Percentiles rank a stretch among this genome's conserved stretches.
These are phyloP conservation scores for Raphanus sativus DNA, from an alignment of 345 rosid species.

Conservation along the genomic window DNA sequence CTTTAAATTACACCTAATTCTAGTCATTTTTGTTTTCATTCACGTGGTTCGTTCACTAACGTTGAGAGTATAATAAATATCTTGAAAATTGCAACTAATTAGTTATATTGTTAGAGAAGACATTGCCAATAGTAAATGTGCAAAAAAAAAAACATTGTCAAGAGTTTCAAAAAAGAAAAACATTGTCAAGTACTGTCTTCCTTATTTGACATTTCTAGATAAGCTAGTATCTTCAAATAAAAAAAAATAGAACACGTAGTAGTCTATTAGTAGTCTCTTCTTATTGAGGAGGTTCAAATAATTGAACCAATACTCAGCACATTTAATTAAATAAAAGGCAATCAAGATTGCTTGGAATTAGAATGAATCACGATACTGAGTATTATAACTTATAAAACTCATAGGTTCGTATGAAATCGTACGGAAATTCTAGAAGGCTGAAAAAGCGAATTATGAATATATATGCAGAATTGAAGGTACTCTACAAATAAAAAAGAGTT, in stretches of 20 bases:
- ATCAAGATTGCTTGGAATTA: neutral
- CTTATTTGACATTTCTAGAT: neutral
- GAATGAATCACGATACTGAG: neutral
- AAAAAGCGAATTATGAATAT: constrained; percentile 9
- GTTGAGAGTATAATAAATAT: constrained; percentile 24
- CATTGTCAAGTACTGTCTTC: neutral
- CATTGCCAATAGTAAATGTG: neutral
- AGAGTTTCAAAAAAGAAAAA: neutral
- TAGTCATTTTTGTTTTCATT: neutral
- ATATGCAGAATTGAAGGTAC: too few species aligned
- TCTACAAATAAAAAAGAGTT: neutral
- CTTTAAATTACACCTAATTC: constrained; percentile 29
- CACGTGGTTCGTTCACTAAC: constrained; percentile 32
- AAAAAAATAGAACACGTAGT: too few species aligned
- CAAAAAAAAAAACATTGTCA: too few species aligned
- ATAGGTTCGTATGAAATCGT: constrained; percentile 5
- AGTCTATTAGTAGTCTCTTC: neutral
- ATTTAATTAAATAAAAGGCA: neutral
- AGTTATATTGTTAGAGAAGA: constrained; percentile 5
- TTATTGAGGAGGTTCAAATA: neutral
- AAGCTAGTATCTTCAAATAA: neutral
- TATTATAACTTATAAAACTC: neutral
- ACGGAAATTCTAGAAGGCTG: constrained; percentile 10
- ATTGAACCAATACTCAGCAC: constrained; percentile 10
- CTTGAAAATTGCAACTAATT: constrained; percentile 1